phyloP scores from a whole-genome alignment of 2,329 filamentous ascomycete species.

The Aspergillus melleus region DNA sequence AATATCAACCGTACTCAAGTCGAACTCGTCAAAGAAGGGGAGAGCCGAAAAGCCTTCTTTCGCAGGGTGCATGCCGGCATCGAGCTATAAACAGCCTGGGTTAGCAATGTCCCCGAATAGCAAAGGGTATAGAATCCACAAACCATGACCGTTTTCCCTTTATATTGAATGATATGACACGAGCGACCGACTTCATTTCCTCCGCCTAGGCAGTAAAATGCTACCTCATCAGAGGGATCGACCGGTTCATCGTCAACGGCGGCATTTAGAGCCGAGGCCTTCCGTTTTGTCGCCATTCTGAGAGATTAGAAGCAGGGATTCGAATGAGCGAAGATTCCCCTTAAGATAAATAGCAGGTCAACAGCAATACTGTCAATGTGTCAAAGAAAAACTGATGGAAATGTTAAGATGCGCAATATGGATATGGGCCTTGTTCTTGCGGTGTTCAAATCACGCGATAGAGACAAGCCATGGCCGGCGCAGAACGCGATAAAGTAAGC shows the following conservation, averaged over 20 bases:
- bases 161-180: slow-evolving; percentile 98
- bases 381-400: not conserved
- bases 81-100: slow-evolving; percentile 64
- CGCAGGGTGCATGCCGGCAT: slow-evolving; percentile 94
- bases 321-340: not conserved
- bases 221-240: slow-evolving; percentile 89
- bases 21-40: slow-evolving; percentile 98
- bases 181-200: slow-evolving; percentile 97
- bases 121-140: slow-evolving; percentile 28
- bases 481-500: not conserved
- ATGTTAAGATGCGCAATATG: not conserved
- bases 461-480: slow-evolving; percentile 12
- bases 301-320: not conserved
- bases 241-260: slow-evolving; percentile 74
- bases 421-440: not conserved
- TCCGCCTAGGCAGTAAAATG: slow-evolving; percentile 89
- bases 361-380: not conserved
- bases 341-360: not conserved
- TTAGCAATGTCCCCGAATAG: slow-evolving; percentile 3
- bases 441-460: slow-evolving; percentile 10
- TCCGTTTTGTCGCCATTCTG: slow-evolving; percentile 89
- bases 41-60: slow-evolving; percentile 92
- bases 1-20: slow-evolving; percentile 94
- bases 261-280: slow-evolving; percentile 72
- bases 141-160: slow-evolving; percentile 99